Evolutionary conservation across 257 asterid species (phyloP).

Genomic region (Nicotiana obtusifolia): DNA sequence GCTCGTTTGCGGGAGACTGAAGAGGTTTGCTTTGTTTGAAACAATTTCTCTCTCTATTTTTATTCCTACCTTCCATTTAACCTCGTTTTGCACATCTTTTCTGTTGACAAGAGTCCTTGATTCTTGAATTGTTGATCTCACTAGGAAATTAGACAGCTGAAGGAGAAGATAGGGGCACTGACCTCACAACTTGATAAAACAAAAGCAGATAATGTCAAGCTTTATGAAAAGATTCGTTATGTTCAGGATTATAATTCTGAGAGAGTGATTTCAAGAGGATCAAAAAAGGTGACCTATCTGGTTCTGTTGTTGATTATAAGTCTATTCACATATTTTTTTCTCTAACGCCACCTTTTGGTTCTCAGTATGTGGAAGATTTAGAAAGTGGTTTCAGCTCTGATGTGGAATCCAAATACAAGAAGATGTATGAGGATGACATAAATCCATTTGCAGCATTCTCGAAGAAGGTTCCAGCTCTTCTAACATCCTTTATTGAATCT

Average conservation of each 20-base stretch:
- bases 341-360: constrained; percentile 15
- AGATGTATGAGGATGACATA: constrained; percentile 94
- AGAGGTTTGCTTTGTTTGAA: constrained; percentile 48
- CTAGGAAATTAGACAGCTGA: constrained; percentile 91
- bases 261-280: constrained; percentile 91
- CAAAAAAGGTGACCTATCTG: constrained; percentile 73
- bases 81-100: neutral
- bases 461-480: constrained; percentile 51
- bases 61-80: neutral
- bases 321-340: constrained; percentile 12
- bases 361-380: constrained; percentile 86
- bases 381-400: constrained; percentile 96
- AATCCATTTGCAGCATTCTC: constrained; percentile 99
- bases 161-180: constrained; percentile 80
- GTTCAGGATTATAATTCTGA: constrained; percentile 98
- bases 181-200: constrained; percentile 85
- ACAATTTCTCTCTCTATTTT: neutral
- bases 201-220: constrained; percentile 95
- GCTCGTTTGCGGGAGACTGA: constrained; percentile 95
- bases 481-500: neutral
- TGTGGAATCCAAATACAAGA: constrained; percentile 97
- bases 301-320: constrained; percentile 8
- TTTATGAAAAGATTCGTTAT: constrained; percentile 93
- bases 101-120: neutral
- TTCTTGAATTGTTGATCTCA: constrained; percentile 16